Conservation (phyloP, 148 eudicot genomes). For the Heliosperma pusillum region DNA sequence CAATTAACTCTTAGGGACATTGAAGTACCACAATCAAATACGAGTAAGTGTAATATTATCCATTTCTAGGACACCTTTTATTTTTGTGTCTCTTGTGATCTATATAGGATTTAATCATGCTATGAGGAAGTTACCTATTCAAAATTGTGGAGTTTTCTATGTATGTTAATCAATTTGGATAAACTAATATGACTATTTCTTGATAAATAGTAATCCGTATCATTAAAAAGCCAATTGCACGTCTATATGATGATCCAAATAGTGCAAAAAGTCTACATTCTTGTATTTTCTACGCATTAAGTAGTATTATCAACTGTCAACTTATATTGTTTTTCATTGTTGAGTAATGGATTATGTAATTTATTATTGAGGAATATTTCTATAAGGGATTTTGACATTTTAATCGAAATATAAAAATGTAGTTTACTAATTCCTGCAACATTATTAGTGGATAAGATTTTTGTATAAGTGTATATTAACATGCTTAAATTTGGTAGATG, state of each 20-base stretch:
- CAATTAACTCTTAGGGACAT: background rate
- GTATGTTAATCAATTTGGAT: background rate
- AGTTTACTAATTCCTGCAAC: conserved; percentile 4
- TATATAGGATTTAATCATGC: background rate
- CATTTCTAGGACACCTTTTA: background rate
- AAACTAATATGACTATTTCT: conserved; percentile 1
- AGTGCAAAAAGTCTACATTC: background rate
- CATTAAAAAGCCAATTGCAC: background rate
- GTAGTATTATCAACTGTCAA: conserved; percentile 2
- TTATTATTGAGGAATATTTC: background rate
- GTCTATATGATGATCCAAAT: background rate
- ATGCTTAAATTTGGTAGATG: background rate
- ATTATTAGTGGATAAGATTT: conserved; percentile 12
- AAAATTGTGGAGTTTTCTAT: background rate
- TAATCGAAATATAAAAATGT: conserved; percentile 1
- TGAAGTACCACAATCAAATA: background rate
- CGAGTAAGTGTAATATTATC: background rate
- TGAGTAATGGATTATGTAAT: background rate
- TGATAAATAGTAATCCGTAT: background rate
- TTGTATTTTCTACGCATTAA: background rate
- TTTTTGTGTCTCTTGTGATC: background rate
- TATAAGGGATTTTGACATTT: background rate
- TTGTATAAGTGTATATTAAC: background rate
- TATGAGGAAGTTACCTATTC: background rate
- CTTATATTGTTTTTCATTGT: background rate